Conservation (phyloP, 345 rosid species). For the Conringia planisiliqua region DNA sequence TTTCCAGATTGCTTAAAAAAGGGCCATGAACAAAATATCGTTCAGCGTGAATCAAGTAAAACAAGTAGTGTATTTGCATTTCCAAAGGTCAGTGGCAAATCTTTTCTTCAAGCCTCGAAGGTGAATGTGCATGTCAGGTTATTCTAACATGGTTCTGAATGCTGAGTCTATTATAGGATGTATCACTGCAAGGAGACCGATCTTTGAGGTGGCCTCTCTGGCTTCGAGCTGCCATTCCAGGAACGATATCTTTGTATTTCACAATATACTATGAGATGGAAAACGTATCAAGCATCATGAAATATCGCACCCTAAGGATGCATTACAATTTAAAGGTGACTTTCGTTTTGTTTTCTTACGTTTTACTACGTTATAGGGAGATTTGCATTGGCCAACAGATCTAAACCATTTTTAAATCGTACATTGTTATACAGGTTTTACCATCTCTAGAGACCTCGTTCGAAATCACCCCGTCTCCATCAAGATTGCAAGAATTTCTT, state of each 20-base stretch:
- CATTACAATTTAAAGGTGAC: conserved; percentile 69
- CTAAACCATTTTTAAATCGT: conserved; percentile 16
- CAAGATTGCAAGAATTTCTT: conserved; percentile 71
- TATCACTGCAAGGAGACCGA: conserved; percentile 46
- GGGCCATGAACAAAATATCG: conserved; percentile 37
- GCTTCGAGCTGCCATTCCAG: conserved; percentile 94
- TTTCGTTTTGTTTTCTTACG: neutral
- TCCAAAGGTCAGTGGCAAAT: conserved; percentile 69
- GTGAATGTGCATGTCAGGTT: conserved; percentile 6
- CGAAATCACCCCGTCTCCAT: conserved; percentile 75
- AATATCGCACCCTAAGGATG: conserved; percentile 84
- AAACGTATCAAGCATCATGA: conserved; percentile 66
- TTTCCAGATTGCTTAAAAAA: conserved; percentile 73
- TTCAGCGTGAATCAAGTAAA: conserved; percentile 33
- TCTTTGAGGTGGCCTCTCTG: conserved; percentile 89
- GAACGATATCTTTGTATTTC: conserved; percentile 56
- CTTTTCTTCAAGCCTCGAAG: conserved; percentile 11
- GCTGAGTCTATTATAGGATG: conserved; percentile 51
- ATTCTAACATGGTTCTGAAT: conserved; percentile 20
- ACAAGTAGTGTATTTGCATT: conserved; percentile 51
- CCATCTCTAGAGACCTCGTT: conserved; percentile 80
- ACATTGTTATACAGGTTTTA: conserved; percentile 48
- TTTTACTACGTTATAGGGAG: neutral
- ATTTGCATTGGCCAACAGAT: conserved; percentile 10
- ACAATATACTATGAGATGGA: conserved; percentile 85